Conservation (phyloP, 164 flowering plant species). For the Vitis riparia region DNA sequence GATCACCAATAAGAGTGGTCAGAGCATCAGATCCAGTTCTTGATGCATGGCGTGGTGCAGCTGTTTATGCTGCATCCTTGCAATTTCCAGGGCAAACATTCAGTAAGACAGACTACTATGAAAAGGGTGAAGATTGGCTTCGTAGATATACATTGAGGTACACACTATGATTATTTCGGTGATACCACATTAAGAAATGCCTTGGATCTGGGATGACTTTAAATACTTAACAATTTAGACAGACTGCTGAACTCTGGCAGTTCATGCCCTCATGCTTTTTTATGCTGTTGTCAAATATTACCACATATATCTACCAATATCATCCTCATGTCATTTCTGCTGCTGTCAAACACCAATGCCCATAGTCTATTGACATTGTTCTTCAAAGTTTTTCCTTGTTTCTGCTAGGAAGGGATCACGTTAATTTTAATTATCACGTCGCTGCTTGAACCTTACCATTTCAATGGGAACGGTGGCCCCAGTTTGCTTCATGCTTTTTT, state of each 20-base stretch:
- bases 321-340: background rate
- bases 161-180: slow-evolving; percentile 25
- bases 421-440: no score
- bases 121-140: slow-evolving; percentile 94
- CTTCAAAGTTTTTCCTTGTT: background rate
- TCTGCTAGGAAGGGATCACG: no score
- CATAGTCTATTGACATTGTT: background rate
- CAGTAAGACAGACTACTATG: slow-evolving; percentile 70
- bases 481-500: no score
- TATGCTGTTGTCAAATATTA: background rate
- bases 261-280: background rate
- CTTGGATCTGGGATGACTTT: background rate
- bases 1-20: slow-evolving; percentile 62
- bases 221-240: background rate
- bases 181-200: background rate
- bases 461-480: no score
- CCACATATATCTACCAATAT: no score
- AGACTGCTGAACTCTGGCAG: background rate
- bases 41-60: slow-evolving; percentile 97
- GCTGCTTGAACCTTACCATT: no score
- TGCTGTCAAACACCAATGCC: background rate
- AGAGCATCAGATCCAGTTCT: slow-evolving; percentile 75
- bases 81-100: slow-evolving; percentile 66
- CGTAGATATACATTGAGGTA: slow-evolving; percentile 62
- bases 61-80: slow-evolving; percentile 59